These are phyloP conservation scores for Podila epigama DNA, from an alignment of 192 early-diverging fungal species.

Conservation along the genomic window DNA sequence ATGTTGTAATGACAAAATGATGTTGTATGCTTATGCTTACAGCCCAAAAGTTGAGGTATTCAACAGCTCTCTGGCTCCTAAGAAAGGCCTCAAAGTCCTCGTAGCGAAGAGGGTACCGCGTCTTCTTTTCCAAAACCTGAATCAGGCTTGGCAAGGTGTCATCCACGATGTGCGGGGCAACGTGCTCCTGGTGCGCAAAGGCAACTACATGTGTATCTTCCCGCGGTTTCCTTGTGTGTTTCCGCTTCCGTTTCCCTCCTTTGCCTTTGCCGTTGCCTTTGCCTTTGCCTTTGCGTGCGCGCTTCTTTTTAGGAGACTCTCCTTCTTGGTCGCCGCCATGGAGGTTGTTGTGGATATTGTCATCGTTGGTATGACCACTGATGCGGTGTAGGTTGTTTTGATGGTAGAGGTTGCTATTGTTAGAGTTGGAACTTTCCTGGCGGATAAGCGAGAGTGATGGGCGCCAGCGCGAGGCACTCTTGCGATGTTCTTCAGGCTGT, in stretches of 20 bases:
- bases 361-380: constrained; percentile 8
- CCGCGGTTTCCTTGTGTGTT: neutral
- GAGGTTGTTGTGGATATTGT: neutral
- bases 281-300: neutral
- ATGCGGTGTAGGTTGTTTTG: constrained; percentile 31
- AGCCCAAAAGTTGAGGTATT: constrained; percentile 48
- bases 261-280: constrained; percentile 1
- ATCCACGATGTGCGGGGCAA: neutral
- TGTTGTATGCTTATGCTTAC: constrained; percentile 21
- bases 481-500: constrained; percentile 23
- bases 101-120: constrained; percentile 33
- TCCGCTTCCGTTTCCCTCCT: neutral
- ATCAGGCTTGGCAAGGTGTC: constrained; percentile 9
- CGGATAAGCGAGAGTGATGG: constrained; percentile 37
- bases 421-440: constrained; percentile 29
- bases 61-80: constrained; percentile 22
- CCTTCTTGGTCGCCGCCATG: neutral
- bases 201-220: neutral
- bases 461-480: constrained; percentile 34
- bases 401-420: constrained; percentile 9
- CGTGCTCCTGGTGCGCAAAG: neutral
- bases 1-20: neutral
- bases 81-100: constrained; percentile 48
- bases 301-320: neutral
- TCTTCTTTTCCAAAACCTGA: constrained; percentile 34